phyloP scores from a whole-genome alignment of 2,329 filamentous ascomycete species.

The Apiospora kogelbergensis region DNA sequence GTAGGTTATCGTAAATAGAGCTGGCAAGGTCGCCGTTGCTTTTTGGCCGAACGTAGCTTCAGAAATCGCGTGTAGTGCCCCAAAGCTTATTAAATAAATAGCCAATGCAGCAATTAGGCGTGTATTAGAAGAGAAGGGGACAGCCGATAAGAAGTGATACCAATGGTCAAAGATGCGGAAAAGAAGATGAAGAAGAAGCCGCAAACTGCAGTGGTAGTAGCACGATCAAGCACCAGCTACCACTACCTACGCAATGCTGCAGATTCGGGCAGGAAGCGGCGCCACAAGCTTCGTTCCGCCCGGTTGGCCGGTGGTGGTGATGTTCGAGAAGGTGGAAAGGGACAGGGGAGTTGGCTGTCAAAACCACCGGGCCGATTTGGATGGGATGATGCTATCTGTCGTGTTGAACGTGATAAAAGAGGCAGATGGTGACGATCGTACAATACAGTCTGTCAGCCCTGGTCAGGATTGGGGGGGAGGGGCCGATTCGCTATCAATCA shows the following conservation, averaged over 20 bases:
- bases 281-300: neutral
- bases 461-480: neutral
- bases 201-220: neutral
- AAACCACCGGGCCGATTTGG: conserved; percentile 1
- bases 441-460: neutral
- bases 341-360: neutral
- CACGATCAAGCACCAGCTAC: neutral
- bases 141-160: neutral
- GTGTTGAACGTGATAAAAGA: neutral
- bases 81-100: neutral
- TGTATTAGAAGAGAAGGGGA: neutral
- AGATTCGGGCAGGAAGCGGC: neutral
- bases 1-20: no score
- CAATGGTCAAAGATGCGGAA: neutral
- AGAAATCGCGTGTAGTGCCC: neutral
- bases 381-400: neutral
- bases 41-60: neutral
- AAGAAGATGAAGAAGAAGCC: neutral
- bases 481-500: neutral
- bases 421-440: neutral
- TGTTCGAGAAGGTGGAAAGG: neutral
- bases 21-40: neutral
- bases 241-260: conserved; percentile 1
- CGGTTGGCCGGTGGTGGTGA: neutral
- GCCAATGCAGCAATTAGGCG: neutral